Evolutionary conservation across 2,329 filamentous ascomycete genomes (phyloP).

Genomic region (Aspergillus candidus): DNA sequence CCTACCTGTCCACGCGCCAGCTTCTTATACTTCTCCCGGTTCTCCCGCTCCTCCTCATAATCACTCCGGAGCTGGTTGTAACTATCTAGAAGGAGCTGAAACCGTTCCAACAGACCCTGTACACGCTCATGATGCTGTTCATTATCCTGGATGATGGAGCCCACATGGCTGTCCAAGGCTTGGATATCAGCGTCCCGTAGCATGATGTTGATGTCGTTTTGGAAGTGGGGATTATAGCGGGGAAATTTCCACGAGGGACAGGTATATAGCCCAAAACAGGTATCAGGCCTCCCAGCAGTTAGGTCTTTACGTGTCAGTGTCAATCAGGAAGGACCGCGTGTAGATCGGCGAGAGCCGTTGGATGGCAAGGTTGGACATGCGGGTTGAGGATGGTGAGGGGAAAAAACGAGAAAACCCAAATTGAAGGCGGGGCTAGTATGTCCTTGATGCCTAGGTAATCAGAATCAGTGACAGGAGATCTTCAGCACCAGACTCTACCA

Average conservation of each 20-base stretch:
- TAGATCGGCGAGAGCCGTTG: no score
- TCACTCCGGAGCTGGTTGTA: slow-evolving; percentile 53
- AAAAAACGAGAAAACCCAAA: no score
- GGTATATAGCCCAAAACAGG: no score
- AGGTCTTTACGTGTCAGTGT: no score
- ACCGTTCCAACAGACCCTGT: slow-evolving; percentile 33
- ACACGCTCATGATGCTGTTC: slow-evolving; percentile 27
- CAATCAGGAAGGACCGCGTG: no score
- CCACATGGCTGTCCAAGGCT: slow-evolving; percentile 10
- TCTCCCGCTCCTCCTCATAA: slow-evolving; percentile 52
- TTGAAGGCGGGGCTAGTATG: no score
- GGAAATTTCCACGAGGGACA: not conserved
- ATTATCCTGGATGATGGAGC: slow-evolving; percentile 14
- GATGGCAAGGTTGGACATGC: no score
- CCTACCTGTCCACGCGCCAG: slow-evolving; percentile 41
- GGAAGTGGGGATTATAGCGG: not conserved
- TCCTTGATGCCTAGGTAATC: no score
- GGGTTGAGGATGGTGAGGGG: no score
- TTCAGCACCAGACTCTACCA: no score
- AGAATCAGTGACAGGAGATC: no score
- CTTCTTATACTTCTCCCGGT: slow-evolving; percentile 51
- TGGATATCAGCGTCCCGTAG: slow-evolving; percentile 16
- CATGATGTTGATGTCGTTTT: slow-evolving; percentile 5
- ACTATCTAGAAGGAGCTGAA: slow-evolving; percentile 45
- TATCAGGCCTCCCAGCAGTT: no score